Evolutionary conservation across 352 stramenopile genomes (phyloP).

Genomic region (Phytophthora ohioensis): DNA sequence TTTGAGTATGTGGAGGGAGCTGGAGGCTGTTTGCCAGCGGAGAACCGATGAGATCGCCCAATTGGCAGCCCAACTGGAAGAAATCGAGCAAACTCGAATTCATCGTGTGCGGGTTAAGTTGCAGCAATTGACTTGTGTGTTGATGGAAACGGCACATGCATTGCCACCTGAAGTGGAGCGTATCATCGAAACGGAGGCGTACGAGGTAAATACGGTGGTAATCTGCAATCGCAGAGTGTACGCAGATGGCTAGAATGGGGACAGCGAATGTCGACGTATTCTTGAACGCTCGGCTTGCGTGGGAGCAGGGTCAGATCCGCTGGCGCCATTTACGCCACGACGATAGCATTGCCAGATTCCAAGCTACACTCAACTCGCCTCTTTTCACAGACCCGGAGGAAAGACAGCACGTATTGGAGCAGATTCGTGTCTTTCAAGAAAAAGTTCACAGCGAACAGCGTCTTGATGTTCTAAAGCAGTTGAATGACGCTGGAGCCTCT

Average conservation of each 20-base stretch:
- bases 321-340: conserved; percentile 87
- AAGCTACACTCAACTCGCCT: conserved; percentile 58
- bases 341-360: conserved; percentile 73
- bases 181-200: conserved; percentile 75
- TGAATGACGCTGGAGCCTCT: conserved; percentile 48
- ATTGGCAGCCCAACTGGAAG: conserved; percentile 59
- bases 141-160: conserved; percentile 77
- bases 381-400: conserved; percentile 80
- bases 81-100: conserved; percentile 63
- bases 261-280: conserved; percentile 77
- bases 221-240: conserved; percentile 84
- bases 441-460: conserved; percentile 60
- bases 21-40: conserved; percentile 53
- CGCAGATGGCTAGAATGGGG: conserved; percentile 72
- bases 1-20: conserved; percentile 46
- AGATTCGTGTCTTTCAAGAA: conserved; percentile 65
- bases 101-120: conserved; percentile 50
- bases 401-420: conserved; percentile 56
- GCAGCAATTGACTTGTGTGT: conserved; percentile 50
- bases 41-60: conserved; percentile 50
- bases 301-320: conserved; percentile 61
- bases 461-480: conserved; percentile 53
- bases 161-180: conserved; percentile 74
- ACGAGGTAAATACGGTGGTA: conserved; percentile 85
- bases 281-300: conserved; percentile 59